phyloP scores from a whole-genome alignment of 495 filamentous ascomycete genomes.

The Penicillium cataractarum region DNA sequence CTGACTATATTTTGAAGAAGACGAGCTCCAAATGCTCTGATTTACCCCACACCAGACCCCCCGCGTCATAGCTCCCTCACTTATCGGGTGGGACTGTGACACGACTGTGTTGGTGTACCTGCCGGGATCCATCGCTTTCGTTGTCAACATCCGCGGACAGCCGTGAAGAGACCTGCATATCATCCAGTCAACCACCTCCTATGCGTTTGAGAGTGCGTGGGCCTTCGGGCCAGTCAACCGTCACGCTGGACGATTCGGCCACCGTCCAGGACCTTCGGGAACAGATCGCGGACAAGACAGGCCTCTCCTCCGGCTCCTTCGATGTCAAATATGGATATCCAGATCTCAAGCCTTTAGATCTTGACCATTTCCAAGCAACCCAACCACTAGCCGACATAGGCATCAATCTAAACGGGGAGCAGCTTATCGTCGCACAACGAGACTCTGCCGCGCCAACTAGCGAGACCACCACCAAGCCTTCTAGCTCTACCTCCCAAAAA shows the following conservation, averaged over 20 bases:
- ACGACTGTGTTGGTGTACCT: neutral
- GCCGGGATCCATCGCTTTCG: neutral
- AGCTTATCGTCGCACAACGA: constrained; percentile 67
- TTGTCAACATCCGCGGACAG: neutral
- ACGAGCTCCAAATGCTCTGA: neutral
- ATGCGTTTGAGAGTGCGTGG: constrained; percentile 69
- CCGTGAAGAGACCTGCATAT: neutral
- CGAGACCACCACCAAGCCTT: neutral
- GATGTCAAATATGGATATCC: constrained; percentile 91
- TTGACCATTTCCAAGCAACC: constrained; percentile 51
- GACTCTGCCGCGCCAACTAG: constrained; percentile 31
- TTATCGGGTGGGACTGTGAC: constrained; percentile 8
- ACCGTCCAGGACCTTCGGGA: constrained; percentile 64
- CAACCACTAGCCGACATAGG: constrained; percentile 57
- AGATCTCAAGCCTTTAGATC: constrained; percentile 63
- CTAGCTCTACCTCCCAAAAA: constrained; percentile 18
- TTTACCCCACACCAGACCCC: constrained; percentile 10
- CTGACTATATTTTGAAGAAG: neutral
- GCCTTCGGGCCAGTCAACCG: constrained; percentile 61
- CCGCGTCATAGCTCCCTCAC: constrained; percentile 17
- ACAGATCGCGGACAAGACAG: constrained; percentile 59
- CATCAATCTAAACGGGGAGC: constrained; percentile 79
- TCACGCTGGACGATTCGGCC: constrained; percentile 67
- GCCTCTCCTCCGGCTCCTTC: constrained; percentile 53
- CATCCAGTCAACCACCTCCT: neutral